A percentile compares a stretch with the other conserved stretches of the same genome.
phyloP scores from a whole-genome alignment of 2,329 filamentous ascomycete species.

The Fusarium sororula region DNA sequence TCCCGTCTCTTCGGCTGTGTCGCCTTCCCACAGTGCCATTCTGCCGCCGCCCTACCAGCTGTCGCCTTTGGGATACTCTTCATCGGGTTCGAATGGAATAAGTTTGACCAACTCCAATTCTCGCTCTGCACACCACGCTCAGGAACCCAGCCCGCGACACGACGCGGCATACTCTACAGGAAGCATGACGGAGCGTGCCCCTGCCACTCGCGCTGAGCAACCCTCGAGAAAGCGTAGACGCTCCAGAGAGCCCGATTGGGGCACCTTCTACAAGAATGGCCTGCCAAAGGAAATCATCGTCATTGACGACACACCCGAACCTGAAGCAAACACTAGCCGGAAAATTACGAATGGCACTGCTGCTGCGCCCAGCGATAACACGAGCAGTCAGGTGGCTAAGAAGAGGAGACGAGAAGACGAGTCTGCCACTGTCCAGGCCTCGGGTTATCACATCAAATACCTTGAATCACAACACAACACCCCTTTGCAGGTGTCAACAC shows the following conservation, averaged over 20 bases:
- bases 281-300: constrained; percentile 86
- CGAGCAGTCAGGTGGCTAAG: constrained; percentile 68
- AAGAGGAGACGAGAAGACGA: constrained; percentile 74
- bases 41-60: constrained; percentile 43
- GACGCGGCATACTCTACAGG: constrained; percentile 40
- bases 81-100: constrained; percentile 46
- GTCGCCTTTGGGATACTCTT: constrained; percentile 45
- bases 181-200: constrained; percentile 40
- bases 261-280: constrained; percentile 83
- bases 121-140: constrained; percentile 44
- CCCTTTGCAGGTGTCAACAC: constrained; percentile 72
- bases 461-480: constrained; percentile 77
- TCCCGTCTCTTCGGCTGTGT: constrained; percentile 40
- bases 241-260: constrained; percentile 77
- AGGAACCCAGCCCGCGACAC: constrained; percentile 42
- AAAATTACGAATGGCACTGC: constrained; percentile 50
- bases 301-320: constrained; percentile 77
- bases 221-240: constrained; percentile 62
- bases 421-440: constrained; percentile 61
- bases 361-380: constrained; percentile 44
- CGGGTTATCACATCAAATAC: constrained; percentile 76
- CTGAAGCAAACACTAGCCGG: constrained; percentile 55
- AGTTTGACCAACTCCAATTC: constrained; percentile 44
- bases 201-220: constrained; percentile 44
- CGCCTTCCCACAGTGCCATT: constrained; percentile 38